Evolutionary conservation across 2,329 filamentous ascomycete species (phyloP), one percentile per base, ranked within the genome.

Genomic region (Aureobasidium sp.): DNA sequence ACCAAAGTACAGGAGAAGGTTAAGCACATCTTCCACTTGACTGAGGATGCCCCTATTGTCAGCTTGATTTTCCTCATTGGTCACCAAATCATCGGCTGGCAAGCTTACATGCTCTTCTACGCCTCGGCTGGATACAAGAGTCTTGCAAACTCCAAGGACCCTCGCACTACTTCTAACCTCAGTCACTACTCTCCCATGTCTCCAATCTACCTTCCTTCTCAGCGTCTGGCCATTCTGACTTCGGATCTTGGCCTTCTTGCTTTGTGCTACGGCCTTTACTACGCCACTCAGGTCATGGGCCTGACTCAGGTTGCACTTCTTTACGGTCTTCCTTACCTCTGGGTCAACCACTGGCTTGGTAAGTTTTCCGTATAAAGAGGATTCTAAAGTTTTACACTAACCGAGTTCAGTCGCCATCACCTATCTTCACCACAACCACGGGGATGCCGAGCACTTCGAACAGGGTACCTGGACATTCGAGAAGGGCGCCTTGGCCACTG

Each of bases 351-450:
- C 73, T 86, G 82, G 82, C 74, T 86, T 51, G 76, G 78, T 81
- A 70, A 61, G 75, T 70, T 10, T 16, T n/a, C 8, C 16, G 3
- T 16, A n/a, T 3, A 11, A 11, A 3, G 17, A 14, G 2, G 4
- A 2, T 42, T 10, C 3, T 6, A n/a, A 24, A 17, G 34, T 27
- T 16, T 16, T n/a, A 35, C 48, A 21, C 40, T 58, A 27, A 37
- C 19, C 17, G n/a, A 1, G 29, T 81, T 1, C 7, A 42, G 83
- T 88, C 17, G 83, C 83, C 58, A 87, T 88, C 64, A 88, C 84
- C 42, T 88, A 85, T 69, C 81, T 88, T 17, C 84, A 88, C 69
- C 84, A 88, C 74, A 85, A 81, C 53, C 80, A 86, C 64, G 70
- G 66, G 2, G 64, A 68, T 3, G 71, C 83, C 44, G 76, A 76